These are phyloP conservation scores for Pichia paraexigua DNA, from an alignment of 805 yeast genomes.

Conservation along the genomic window DNA sequence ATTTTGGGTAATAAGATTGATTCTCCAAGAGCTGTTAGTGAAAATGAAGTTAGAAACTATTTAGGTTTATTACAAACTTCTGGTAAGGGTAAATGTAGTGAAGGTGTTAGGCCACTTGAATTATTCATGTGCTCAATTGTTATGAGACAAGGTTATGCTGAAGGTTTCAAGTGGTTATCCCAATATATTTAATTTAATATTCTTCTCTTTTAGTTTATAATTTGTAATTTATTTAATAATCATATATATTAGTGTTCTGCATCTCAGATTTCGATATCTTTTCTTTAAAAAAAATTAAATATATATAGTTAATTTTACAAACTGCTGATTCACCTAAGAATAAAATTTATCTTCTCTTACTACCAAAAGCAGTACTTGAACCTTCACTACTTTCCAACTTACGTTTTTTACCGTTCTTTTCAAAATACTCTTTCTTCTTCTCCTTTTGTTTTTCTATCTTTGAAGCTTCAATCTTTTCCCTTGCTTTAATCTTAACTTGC, in stretches of 20 bases:
- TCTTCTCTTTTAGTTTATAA: background rate
- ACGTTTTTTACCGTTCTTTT: slow-evolving; percentile 62
- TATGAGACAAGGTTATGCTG: slow-evolving; percentile 98
- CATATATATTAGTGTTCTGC: background rate
- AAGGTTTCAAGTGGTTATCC: slow-evolving; percentile 97
- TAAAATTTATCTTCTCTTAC: slow-evolving; percentile 15
- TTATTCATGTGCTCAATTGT: slow-evolving; percentile 97
- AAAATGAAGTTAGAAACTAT: slow-evolving; percentile 86
- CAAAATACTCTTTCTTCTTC: slow-evolving; percentile 81
- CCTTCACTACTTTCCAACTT: slow-evolving; percentile 27
- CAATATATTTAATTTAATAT: slow-evolving; percentile 64
- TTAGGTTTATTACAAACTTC: slow-evolving; percentile 84
- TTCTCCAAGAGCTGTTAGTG: slow-evolving; percentile 87
- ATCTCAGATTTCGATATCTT: background rate
- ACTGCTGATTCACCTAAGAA: background rate
- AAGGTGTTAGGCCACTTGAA: slow-evolving; percentile 84
- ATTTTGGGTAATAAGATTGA: slow-evolving; percentile 96
- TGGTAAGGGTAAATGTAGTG: slow-evolving; percentile 67
- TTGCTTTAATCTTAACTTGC: slow-evolving; percentile 62
- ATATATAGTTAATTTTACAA: background rate
- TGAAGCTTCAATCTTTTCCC: slow-evolving; percentile 66
- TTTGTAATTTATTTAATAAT: background rate
- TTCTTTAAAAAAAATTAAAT: background rate
- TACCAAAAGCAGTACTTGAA: slow-evolving; percentile 23
- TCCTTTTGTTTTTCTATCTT: slow-evolving; percentile 71